These are phyloP conservation scores for Jatropha curcas DNA, from an alignment of 345 rosid species.

Conservation along the genomic window DNA sequence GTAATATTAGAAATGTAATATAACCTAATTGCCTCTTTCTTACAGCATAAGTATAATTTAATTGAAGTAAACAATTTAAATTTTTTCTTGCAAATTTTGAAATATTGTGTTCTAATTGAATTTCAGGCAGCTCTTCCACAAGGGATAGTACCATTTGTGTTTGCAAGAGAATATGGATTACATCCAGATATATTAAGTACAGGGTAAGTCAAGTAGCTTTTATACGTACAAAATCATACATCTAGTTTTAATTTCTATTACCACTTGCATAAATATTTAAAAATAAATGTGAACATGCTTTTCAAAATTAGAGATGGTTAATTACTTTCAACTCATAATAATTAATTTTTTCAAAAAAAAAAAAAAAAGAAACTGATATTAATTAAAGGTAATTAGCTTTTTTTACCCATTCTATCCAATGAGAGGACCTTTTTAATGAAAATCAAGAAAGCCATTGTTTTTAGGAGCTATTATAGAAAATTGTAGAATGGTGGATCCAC, in stretches of 20 bases:
- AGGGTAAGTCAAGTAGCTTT: conserved; percentile 44
- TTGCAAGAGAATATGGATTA: conserved; percentile 71
- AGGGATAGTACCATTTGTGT: conserved; percentile 80
- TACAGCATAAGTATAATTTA: neutral
- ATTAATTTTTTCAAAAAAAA: no score
- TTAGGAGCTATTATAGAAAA: neutral
- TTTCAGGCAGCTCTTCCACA: conserved; percentile 80
- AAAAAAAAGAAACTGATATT: no score
- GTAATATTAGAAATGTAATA: neutral
- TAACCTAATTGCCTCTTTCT: no score
- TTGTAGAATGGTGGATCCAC: conserved; percentile 3
- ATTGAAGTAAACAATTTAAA: no score
- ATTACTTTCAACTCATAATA: no score
- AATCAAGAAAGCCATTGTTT: conserved; percentile 3
- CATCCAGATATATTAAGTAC: conserved; percentile 78
- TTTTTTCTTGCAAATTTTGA: neutral
- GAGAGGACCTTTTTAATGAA: neutral
- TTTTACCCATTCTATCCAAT: neutral
- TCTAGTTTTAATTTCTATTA: neutral
- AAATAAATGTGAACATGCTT: neutral
- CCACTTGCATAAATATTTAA: neutral
- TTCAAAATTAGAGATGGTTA: neutral
- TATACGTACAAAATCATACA: neutral
- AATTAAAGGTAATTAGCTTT: conserved; percentile 8
- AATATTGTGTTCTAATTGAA: neutral